Evolutionary conservation across 164 flowering plant species (phyloP).

Genomic region (Magnolia kwangsiensis): DNA sequence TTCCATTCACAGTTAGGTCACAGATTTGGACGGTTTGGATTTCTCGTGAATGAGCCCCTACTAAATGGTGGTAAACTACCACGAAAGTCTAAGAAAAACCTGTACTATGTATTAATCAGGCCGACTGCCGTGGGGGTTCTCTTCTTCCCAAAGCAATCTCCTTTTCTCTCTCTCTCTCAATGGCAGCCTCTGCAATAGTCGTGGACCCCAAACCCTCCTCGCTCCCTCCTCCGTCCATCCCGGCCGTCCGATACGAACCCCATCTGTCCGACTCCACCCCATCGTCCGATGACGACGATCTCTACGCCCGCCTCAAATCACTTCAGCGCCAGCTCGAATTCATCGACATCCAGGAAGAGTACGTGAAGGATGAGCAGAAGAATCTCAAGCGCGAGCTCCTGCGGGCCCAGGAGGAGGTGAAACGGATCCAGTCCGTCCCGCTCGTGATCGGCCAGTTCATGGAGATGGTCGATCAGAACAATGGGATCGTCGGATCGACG

Average conservation of each 20-base stretch:
- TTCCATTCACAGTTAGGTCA: too few species aligned
- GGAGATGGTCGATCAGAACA: slow-evolving; percentile 76
- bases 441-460: slow-evolving; percentile 95
- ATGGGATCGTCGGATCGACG: slow-evolving; percentile 92
- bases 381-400: slow-evolving; percentile 84
- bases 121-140: not conserved
- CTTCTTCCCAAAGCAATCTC: not conserved
- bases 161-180: not conserved
- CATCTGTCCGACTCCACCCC: slow-evolving; percentile 13
- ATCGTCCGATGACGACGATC: slow-evolving; percentile 63
- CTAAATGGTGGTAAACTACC: too few species aligned
- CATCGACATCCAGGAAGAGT: slow-evolving; percentile 90
- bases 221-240: slow-evolving; percentile 29
- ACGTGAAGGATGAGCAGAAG: slow-evolving; percentile 90
- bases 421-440: slow-evolving; percentile 95
- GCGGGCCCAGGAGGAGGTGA: slow-evolving; percentile 93
- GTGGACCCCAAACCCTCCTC: slow-evolving; percentile 39
- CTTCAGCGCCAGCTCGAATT: slow-evolving; percentile 86
- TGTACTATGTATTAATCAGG: too few species aligned
- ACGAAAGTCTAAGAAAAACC: too few species aligned
- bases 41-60: too few species aligned
- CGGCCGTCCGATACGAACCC: slow-evolving; percentile 23
- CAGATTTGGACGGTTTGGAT: too few species aligned
- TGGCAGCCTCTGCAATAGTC: slow-evolving; percentile 41
- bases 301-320: slow-evolving; percentile 68